Base-by-base conservation (phyloP, 2,329 filamentous ascomycete species). In the Dryadomyces quercus-mongolicae region DNA sequence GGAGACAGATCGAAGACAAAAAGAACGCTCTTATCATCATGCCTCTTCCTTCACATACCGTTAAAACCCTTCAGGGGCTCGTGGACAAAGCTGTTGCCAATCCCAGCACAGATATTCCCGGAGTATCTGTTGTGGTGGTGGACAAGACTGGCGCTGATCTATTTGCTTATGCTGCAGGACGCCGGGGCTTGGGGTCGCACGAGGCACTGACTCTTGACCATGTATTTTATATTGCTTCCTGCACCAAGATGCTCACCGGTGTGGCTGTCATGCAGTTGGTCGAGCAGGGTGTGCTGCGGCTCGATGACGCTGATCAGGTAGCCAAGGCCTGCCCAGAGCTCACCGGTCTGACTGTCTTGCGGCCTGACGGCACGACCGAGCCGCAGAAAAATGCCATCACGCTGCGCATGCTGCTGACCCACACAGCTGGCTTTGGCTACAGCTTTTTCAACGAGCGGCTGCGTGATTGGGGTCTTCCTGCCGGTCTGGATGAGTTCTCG, bases 121-220 rank as follows among this genome's bases (percentile, higher is more conserved):
- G 75, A 1, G 62, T 68, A 0, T 68, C 71, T 0, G 68, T 75
- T 5, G 68, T 74, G 2, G 67, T 76, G 3, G 66, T 80, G n/a
- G 71, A 66, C 57, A 74, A 69, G 52, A 61, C 70, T 57, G 76
- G 76, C 20, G 63, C 70, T 2, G 72, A 76, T 9, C 63, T 75
- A 0, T 74, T 77, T 58, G 67, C 68, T 2, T 69, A 80, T 59
- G 66, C 76, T 0, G 65, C 73, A 0, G 78, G 78, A 1, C 73
- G 69, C 18, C 66, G 70, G 2, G 77, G 77, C 0, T 49, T 70
- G 5, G 65, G 51, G 0, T 67, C 68, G 2, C 59, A 68, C 0
- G 73, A 80, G 48, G 68, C 74, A 4, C 81, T 86, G 76, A 74
- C 74, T 0, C 65, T 80, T 7, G 80, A 86, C 43, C 80, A 71